These are phyloP conservation scores for Blastocladiella emersonii DNA, from an alignment of 371 early-diverging fungal species.

Conservation along the genomic window DNA sequence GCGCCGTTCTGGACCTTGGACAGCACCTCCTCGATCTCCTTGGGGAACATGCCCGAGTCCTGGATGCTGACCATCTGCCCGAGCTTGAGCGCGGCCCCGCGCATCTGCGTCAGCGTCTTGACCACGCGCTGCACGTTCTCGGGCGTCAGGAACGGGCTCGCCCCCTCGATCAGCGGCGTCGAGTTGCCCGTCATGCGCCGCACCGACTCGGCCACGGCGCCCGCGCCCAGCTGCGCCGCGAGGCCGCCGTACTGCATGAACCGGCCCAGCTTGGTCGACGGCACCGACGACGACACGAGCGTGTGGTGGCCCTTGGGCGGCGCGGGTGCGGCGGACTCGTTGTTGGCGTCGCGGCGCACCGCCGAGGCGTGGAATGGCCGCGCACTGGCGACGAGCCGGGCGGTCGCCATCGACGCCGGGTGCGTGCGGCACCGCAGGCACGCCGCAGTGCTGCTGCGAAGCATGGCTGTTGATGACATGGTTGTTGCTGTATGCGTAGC, in stretches of 20 bases:
- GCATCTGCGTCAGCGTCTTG: constrained; percentile 74
- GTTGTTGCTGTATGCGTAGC: no score
- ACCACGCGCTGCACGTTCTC: constrained; percentile 79
- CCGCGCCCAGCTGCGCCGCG: constrained; percentile 57
- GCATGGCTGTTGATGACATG: no score
- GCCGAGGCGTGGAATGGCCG: no score
- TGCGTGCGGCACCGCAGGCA: no score
- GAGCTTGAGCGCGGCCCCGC: constrained; percentile 93
- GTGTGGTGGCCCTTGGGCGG: neutral
- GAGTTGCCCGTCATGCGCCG: constrained; percentile 43
- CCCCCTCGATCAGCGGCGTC: constrained; percentile 16
- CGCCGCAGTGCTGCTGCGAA: no score
- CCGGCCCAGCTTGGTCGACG: constrained; percentile 44
- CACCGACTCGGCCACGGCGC: constrained; percentile 58
- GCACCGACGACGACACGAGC: constrained; percentile 23
- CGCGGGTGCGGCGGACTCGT: no score
- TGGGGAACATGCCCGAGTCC: constrained; percentile 52
- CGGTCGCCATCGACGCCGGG: no score
- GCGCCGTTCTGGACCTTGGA: constrained; percentile 84
- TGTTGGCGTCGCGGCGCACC: no score
- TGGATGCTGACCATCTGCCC: constrained; percentile 97
- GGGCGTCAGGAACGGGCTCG: constrained; percentile 48
- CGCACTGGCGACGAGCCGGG: no score
- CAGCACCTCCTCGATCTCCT: constrained; percentile 66
- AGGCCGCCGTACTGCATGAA: constrained; percentile 53